Base-by-base conservation (phyloP, 108 stramenopile species). In the Aurantiochytrium sp. region DNA sequence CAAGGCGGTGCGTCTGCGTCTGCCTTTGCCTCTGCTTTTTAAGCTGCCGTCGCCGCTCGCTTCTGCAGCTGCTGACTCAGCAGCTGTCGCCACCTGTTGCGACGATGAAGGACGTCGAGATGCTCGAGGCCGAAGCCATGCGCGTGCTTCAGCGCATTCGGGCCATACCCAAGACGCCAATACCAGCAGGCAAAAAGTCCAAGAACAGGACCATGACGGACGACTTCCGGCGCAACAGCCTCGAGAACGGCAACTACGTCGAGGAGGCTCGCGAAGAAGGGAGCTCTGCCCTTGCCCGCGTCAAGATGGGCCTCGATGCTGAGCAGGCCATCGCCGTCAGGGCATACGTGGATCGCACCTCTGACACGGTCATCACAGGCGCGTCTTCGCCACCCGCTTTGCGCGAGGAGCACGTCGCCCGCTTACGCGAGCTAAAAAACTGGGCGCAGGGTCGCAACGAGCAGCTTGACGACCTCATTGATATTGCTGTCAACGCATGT, bases 51-150 rank as follows among this genome's bases (percentile, higher is more conserved):
- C 35, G 35, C 35, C 35, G 35, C 35, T 35, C 35, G 35, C 35
- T 35, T 35, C 35, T 0, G 35, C 35, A 35, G 35, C 35, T 35
- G 35, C 35, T 35, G 35, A 16, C 55, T 8, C 55, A 1, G 14
- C 14, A 57, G 55, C 14, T 57, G 16, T 16, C 55, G 8, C 55
- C 8, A 57, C 14, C 16, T 57, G 8, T 57, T 57, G 14, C 0
- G 14, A 16, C 55, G n/a, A 83, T 53, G 49, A 12, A 47, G 4
- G 76, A 83, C 23, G 28, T 23, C 44, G 51, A 83, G 45, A 47
- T 83, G 76, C 51, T 83, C 49, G 76, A 83, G 51, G 76, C 76
- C 19, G 76, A 83, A 35, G 76, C 76, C 76, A 47, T 83, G 45
- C 76, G 76, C 16, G 76, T 83, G 19, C 76, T 83, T 12, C 49